phyloP scores from a whole-genome alignment of 1,284 basidiomycete species.

The Schizophyllum commune region DNA sequence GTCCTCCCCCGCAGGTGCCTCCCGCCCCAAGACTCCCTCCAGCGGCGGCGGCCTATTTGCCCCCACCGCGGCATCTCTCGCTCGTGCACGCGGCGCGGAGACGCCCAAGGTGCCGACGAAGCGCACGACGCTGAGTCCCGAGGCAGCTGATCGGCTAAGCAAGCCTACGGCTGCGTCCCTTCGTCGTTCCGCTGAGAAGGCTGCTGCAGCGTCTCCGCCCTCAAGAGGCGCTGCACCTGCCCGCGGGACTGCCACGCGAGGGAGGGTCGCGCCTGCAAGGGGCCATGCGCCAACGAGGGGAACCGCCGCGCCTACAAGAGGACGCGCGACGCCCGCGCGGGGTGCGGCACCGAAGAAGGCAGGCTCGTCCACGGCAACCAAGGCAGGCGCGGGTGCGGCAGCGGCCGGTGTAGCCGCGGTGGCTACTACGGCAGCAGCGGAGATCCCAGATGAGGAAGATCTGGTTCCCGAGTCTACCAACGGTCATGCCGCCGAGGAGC shows the following conservation, averaged over 20 bases:
- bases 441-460: constrained; percentile 15
- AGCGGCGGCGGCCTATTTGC: constrained; percentile 50
- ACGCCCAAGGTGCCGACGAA: constrained; percentile 38
- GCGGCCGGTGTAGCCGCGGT: constrained; percentile 12
- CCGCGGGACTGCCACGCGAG: constrained; percentile 17
- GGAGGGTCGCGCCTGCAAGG: constrained; percentile 13
- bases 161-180: constrained; percentile 69
- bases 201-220: constrained; percentile 19
- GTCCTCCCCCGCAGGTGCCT: constrained; percentile 30
- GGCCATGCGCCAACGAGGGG: constrained; percentile 10
- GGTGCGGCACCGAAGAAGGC: constrained; percentile 8
- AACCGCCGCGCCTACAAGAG: constrained; percentile 8
- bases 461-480: constrained; percentile 3
- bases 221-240: constrained; percentile 15
- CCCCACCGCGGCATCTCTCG: constrained; percentile 71
- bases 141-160: constrained; percentile 52
- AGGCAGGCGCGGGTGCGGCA: constrained; percentile 6
- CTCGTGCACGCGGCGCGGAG: constrained; percentile 49
- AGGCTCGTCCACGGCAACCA: constrained; percentile 7
- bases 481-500: neutral
- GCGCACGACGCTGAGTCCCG: constrained; percentile 42
- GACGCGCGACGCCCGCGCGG: constrained; percentile 6
- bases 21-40: constrained; percentile 44
- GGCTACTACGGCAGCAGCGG: constrained; percentile 13
- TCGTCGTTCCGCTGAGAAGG: constrained; percentile 37